phyloP scores from a whole-genome alignment of 495 filamentous ascomycete genomes.

The Chaetomium tenue region DNA sequence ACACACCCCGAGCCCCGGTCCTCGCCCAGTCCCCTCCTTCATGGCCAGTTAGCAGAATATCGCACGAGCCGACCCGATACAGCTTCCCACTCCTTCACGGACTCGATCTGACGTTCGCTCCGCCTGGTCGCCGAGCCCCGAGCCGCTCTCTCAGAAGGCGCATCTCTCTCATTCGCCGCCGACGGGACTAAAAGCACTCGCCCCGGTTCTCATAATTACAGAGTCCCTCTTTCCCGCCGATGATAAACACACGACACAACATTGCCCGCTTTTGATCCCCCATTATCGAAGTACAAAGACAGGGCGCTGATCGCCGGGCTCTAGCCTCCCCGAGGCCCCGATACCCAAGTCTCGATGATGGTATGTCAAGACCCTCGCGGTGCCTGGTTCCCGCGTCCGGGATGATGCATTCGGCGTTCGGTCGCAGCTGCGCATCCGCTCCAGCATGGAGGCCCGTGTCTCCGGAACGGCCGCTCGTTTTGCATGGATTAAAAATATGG shows the following conservation, averaged over 20 bases:
- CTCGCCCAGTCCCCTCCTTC: conserved; percentile 6
- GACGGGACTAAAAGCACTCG: neutral
- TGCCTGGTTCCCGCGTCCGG: neutral
- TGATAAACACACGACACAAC: conserved; percentile 39
- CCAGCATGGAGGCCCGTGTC: conserved; percentile 22
- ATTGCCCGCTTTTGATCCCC: conserved; percentile 19
- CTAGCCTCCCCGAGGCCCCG: conserved; percentile 42
- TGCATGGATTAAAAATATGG: conserved; percentile 32
- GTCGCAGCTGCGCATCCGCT: conserved; percentile 18
- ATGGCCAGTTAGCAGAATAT: conserved; percentile 12
- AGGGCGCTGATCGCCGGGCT: conserved; percentile 35
- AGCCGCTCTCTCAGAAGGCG: neutral
- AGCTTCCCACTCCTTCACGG: neutral
- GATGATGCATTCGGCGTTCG: conserved; percentile 24
- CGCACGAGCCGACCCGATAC: neutral
- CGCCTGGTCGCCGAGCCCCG: neutral
- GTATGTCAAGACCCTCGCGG: conserved; percentile 30
- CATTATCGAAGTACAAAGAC: conserved; percentile 21
- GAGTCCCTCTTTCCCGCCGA: conserved; percentile 27
- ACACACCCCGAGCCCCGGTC: conserved; percentile 1
- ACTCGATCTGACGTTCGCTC: neutral
- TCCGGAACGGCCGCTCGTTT: conserved; percentile 23
- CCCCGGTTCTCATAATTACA: neutral
- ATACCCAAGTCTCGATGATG: conserved; percentile 38
- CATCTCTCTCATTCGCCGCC: neutral